A percentile compares a stretch with the other conserved stretches of the same genome.
phyloP scores from a whole-genome alignment of 768 basidiomycete species.

The Russula compacta region DNA sequence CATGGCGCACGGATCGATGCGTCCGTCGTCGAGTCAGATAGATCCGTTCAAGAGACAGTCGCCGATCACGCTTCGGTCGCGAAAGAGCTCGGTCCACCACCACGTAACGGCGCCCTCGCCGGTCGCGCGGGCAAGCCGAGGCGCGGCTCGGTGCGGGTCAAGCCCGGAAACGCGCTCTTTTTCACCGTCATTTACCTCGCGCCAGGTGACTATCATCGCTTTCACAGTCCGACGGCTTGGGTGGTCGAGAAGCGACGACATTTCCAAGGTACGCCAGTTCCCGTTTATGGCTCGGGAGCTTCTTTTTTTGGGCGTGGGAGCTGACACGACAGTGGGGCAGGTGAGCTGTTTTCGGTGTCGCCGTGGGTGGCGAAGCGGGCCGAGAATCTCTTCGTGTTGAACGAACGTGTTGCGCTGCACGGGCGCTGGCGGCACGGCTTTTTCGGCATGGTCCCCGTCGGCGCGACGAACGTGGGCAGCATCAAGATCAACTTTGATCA shows the following conservation, averaged over 20 bases:
- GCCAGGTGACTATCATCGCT: slow-evolving; percentile 96
- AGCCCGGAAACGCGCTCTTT: slow-evolving; percentile 76
- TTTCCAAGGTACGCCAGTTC: slow-evolving; percentile 60
- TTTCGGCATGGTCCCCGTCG: slow-evolving; percentile 96
- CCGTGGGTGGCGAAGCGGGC: slow-evolving; percentile 92
- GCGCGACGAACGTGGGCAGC: slow-evolving; percentile 95
- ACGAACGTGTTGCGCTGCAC: slow-evolving; percentile 92
- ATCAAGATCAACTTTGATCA: slow-evolving; percentile 95
- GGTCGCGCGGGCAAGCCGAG: slow-evolving; percentile 32
- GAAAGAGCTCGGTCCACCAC: slow-evolving; percentile 58
- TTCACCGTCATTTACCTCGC: slow-evolving; percentile 97
- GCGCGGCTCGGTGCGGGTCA: slow-evolving; percentile 32
- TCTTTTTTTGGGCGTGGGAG: background rate
- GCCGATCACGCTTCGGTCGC: slow-evolving; percentile 67
- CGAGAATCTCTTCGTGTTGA: slow-evolving; percentile 92
- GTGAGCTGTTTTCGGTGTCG: slow-evolving; percentile 92
- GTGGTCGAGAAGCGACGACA: slow-evolving; percentile 94
- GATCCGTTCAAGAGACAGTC: slow-evolving; percentile 44
- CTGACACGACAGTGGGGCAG: slow-evolving; percentile 29
- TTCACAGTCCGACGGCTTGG: slow-evolving; percentile 94
- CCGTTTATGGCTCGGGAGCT: background rate
- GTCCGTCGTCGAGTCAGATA: slow-evolving; percentile 53
- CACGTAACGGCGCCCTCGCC: slow-evolving; percentile 31
- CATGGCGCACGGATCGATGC: slow-evolving; percentile 67
- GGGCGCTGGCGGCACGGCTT: slow-evolving; percentile 94